These are phyloP conservation scores for Paracamarosporium sp. DNA, from an alignment of 2,329 filamentous ascomycete genomes.

Conservation along the genomic window DNA sequence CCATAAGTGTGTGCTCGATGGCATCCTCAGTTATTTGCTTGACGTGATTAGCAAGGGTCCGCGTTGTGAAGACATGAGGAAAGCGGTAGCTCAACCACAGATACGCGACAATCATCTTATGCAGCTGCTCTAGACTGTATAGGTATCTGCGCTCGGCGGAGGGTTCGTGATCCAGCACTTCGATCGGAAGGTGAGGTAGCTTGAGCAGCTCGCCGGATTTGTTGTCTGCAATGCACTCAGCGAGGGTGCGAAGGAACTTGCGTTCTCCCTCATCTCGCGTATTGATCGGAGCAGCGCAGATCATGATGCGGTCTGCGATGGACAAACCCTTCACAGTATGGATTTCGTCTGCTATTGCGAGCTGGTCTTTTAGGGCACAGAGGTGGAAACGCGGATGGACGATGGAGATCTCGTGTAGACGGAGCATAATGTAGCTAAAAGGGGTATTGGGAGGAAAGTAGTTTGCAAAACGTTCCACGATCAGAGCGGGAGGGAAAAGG, in stretches of 20 bases:
- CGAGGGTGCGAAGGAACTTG: constrained; percentile 67
- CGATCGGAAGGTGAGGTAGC: constrained; percentile 73
- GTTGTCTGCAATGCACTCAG: constrained; percentile 72
- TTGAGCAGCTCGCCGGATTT: constrained; percentile 72
- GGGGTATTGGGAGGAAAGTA: constrained; percentile 84
- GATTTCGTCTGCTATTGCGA: constrained; percentile 75
- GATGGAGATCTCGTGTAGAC: constrained; percentile 72
- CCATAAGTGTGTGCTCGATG: constrained; percentile 69
- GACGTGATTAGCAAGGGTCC: constrained; percentile 78
- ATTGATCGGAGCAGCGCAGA: constrained; percentile 74
- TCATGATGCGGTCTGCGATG: constrained; percentile 75
- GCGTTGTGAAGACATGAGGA: constrained; percentile 76
- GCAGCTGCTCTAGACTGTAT: constrained; percentile 73
- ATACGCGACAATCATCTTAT: constrained; percentile 84
- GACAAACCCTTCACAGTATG: constrained; percentile 72
- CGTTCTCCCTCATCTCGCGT: constrained; percentile 57
- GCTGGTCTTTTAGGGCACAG: constrained; percentile 67
- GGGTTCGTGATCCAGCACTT: constrained; percentile 69
- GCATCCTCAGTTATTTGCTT: constrained; percentile 78
- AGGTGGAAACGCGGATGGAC: constrained; percentile 74
- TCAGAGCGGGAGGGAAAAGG: constrained; percentile 72
- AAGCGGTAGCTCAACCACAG: constrained; percentile 94
- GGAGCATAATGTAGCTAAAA: constrained; percentile 81
- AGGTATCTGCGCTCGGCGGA: constrained; percentile 64
- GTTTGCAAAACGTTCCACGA: constrained; percentile 77